Evolutionary conservation across 2,329 filamentous ascomycete genomes (phyloP).

Genomic region (Boeremia lycopersici): DNA sequence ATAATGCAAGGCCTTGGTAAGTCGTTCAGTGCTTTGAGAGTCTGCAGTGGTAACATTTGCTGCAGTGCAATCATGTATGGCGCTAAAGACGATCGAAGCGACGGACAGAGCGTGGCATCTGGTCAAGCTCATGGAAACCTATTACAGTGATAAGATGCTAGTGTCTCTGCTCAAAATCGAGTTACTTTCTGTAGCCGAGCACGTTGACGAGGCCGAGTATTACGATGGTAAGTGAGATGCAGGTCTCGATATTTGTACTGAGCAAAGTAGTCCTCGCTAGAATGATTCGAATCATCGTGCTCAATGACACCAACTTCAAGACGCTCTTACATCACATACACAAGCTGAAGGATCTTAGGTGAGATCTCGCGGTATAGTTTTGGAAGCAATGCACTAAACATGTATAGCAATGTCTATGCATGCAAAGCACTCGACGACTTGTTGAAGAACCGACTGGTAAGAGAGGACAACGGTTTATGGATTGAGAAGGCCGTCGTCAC

Average conservation of each 20-base stretch:
- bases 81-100: slow-evolving; percentile 52
- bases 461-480: slow-evolving; percentile 61
- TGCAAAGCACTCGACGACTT: slow-evolving; percentile 66
- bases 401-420: slow-evolving; percentile 46
- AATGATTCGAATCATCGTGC: slow-evolving; percentile 65
- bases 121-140: slow-evolving; percentile 66
- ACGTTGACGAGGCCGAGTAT: slow-evolving; percentile 49
- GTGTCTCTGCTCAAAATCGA: slow-evolving; percentile 73
- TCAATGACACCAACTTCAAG: slow-evolving; percentile 69
- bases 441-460: slow-evolving; percentile 62
- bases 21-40: not conserved
- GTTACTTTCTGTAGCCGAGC: slow-evolving; percentile 58
- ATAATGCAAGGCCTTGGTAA: slow-evolving; percentile 64
- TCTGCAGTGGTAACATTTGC: slow-evolving; percentile 10
- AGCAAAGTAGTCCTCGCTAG: slow-evolving; percentile 58
- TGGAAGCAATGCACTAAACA: not conserved
- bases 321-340: slow-evolving; percentile 70
- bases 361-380: not conserved
- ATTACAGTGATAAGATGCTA: slow-evolving; percentile 68
- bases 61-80: slow-evolving; percentile 63
- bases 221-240: slow-evolving; percentile 42
- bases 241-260: slow-evolving; percentile 9
- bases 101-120: slow-evolving; percentile 62
- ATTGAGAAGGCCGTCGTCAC: slow-evolving; percentile 72
- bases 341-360: slow-evolving; percentile 59